Evolutionary conservation across 306 rosid species (phyloP).

Genomic region (Cicer bijugum): DNA sequence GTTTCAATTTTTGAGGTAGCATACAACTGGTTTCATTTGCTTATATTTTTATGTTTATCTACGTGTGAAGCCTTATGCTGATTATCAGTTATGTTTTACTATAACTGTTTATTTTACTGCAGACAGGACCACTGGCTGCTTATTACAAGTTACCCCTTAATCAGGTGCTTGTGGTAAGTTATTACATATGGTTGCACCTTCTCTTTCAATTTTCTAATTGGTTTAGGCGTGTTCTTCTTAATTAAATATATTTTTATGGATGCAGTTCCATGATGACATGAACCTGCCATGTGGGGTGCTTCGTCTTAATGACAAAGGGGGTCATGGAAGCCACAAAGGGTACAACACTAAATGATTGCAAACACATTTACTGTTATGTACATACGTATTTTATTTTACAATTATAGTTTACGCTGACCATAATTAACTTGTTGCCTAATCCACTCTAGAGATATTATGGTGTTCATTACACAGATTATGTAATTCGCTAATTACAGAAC

Average conservation of each 20-base stretch:
- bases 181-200: slow-evolving; percentile 1
- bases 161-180: slow-evolving; percentile 84
- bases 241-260: slow-evolving; percentile 6
- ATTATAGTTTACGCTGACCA: slow-evolving; percentile 25
- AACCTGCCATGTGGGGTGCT: slow-evolving; percentile 93
- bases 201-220: slow-evolving; percentile 11
- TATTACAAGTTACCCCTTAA: slow-evolving; percentile 94
- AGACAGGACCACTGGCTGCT: slow-evolving; percentile 93
- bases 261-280: slow-evolving; percentile 90
- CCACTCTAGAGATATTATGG: slow-evolving; percentile 24
- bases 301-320: slow-evolving; percentile 79
- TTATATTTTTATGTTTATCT: slow-evolving; percentile 32
- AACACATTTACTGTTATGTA: slow-evolving; percentile 26
- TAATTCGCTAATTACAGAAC: background rate
- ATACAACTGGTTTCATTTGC: slow-evolving; percentile 33
- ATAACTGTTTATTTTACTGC: slow-evolving; percentile 44
- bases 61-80: background rate
- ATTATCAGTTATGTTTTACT: slow-evolving; percentile 39
- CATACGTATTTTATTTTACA: slow-evolving; percentile 11
- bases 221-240: slow-evolving; percentile 16
- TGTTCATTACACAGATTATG: slow-evolving; percentile 6
- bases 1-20: slow-evolving; percentile 34
- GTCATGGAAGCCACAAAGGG: slow-evolving; percentile 91
- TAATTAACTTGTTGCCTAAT: slow-evolving; percentile 24
- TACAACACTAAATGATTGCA: slow-evolving; percentile 42